phyloP scores from a whole-genome alignment of 2,329 filamentous ascomycete genomes.

The Gremmenia infestans region DNA sequence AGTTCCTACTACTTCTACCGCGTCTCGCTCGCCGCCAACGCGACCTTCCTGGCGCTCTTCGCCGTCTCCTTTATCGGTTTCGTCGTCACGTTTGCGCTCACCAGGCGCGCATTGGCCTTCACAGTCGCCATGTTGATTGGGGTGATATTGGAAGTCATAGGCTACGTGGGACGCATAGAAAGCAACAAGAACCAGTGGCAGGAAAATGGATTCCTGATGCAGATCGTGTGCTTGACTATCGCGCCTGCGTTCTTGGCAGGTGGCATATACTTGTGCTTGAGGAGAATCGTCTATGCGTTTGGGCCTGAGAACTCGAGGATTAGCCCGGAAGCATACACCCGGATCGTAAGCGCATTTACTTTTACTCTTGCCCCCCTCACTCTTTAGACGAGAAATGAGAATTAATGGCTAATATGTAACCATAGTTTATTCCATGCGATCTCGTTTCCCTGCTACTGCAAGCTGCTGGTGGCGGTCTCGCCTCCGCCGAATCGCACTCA shows the following conservation, averaged over 20 bases:
- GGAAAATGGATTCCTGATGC: slow-evolving; percentile 46
- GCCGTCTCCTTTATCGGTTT: slow-evolving; percentile 38
- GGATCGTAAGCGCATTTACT: slow-evolving; percentile 37
- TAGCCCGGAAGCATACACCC: slow-evolving; percentile 42
- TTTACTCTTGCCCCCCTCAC: slow-evolving; percentile 29
- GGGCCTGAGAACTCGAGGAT: slow-evolving; percentile 46
- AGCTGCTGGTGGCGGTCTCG: slow-evolving; percentile 51
- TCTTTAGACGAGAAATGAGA: not conserved
- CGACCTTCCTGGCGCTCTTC: slow-evolving; percentile 47
- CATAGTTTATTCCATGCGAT: slow-evolving; percentile 58
- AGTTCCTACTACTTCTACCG: slow-evolving; percentile 47
- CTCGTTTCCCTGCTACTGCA: slow-evolving; percentile 56
- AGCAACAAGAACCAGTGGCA: slow-evolving; percentile 49
- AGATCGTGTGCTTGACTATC: slow-evolving; percentile 58
- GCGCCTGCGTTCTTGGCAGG: slow-evolving; percentile 61
- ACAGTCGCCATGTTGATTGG: slow-evolving; percentile 49
- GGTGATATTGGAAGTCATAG: slow-evolving; percentile 50
- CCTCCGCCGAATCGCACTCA: slow-evolving; percentile 7
- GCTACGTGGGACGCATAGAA: slow-evolving; percentile 54
- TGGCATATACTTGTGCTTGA: slow-evolving; percentile 57
- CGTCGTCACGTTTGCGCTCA: slow-evolving; percentile 38
- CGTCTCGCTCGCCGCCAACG: slow-evolving; percentile 49
- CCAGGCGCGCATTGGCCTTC: slow-evolving; percentile 46
- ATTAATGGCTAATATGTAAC: not conserved
- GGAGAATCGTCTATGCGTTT: slow-evolving; percentile 44